phyloP scores from a whole-genome alignment of 2,329 filamentous ascomycete species.

The Alternaria postmessia region DNA sequence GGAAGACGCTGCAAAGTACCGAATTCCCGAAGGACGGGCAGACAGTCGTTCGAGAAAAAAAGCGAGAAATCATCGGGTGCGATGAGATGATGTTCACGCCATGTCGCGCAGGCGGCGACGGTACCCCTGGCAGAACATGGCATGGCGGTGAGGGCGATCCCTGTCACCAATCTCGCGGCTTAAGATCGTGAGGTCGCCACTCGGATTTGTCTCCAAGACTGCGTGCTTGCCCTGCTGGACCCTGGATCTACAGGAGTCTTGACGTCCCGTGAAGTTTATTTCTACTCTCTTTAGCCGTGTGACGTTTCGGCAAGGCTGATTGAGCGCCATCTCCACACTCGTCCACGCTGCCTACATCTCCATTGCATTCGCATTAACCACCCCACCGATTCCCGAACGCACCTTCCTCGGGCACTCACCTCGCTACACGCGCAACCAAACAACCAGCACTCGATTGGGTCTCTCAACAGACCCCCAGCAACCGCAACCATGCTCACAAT shows the following conservation, averaged over 20 bases:
- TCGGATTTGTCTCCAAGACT: not conserved
- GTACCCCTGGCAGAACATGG: conserved; percentile 36
- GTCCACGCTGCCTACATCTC: not conserved
- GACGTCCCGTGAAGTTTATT: conserved; percentile 3
- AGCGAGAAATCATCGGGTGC: not conserved
- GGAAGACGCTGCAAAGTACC: not conserved
- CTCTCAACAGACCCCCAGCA: conserved; percentile 24
- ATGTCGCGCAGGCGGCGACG: conserved; percentile 15
- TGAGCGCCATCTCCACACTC: conserved; percentile 1
- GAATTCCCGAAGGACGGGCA: not conserved
- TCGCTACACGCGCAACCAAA: not conserved
- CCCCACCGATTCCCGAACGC: not conserved
- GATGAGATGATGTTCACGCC: conserved; percentile 46
- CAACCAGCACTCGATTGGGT: conserved; percentile 7
- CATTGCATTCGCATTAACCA: not conserved
- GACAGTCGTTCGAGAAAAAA: not conserved
- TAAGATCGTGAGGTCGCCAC: conserved; percentile 41
- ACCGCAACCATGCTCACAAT: conserved; percentile 35
- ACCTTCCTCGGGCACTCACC: not conserved
- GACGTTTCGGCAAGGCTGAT: conserved; percentile 7
- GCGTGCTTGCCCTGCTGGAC: conserved; percentile 6
- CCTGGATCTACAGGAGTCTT: conserved; percentile 5
- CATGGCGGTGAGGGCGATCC: conserved; percentile 23
- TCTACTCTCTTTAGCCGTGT: conserved; percentile 14
- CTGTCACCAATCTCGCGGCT: conserved; percentile 19